Evolutionary conservation across 768 basidiomycete species (phyloP).

Genomic region (Polyporus arcularius): DNA sequence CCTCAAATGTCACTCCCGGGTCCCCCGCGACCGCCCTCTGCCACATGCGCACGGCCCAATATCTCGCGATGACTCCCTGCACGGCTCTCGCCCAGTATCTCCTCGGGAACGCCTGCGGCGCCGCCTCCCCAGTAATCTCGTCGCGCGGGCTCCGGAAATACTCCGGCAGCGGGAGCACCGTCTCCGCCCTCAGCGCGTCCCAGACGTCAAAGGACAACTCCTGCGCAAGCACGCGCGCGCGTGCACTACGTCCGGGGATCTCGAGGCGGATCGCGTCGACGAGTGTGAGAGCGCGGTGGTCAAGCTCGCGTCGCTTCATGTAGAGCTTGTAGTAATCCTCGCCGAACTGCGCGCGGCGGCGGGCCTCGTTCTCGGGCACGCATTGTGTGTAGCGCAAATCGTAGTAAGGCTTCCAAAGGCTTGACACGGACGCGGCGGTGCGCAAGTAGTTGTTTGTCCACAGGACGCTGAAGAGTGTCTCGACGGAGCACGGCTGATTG

Average conservation of each 20-base stretch:
- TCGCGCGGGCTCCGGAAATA: slow-evolving; percentile 19
- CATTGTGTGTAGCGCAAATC: slow-evolving; percentile 46
- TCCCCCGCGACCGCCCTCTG: slow-evolving; percentile 9
- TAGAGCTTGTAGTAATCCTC: slow-evolving; percentile 53
- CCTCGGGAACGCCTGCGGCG: slow-evolving; percentile 40
- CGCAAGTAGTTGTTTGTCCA: slow-evolving; percentile 39
- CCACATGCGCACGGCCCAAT: slow-evolving; percentile 44
- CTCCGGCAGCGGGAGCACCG: slow-evolving; percentile 36
- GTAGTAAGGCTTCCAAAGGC: slow-evolving; percentile 58
- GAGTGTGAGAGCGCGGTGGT: slow-evolving; percentile 41
- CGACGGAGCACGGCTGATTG: slow-evolving; percentile 23
- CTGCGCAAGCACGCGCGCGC: slow-evolving; percentile 41
- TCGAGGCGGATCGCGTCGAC: slow-evolving; percentile 43
- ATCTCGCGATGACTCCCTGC: slow-evolving; percentile 43
- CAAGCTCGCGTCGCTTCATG: slow-evolving; percentile 43
- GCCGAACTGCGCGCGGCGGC: slow-evolving; percentile 29
- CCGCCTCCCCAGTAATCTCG: background rate
- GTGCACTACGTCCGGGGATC: slow-evolving; percentile 39
- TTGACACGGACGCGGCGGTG: slow-evolving; percentile 43
- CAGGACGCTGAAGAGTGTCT: slow-evolving; percentile 43
- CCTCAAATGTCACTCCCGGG: slow-evolving; percentile 38
- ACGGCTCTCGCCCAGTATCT: slow-evolving; percentile 52
- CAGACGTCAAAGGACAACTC: slow-evolving; percentile 54
- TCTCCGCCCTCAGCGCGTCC: slow-evolving; percentile 50
- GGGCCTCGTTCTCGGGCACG: slow-evolving; percentile 38